phyloP scores from a whole-genome alignment of 2,329 filamentous ascomycete species.

The Stagonosporopsis tanaceti region DNA sequence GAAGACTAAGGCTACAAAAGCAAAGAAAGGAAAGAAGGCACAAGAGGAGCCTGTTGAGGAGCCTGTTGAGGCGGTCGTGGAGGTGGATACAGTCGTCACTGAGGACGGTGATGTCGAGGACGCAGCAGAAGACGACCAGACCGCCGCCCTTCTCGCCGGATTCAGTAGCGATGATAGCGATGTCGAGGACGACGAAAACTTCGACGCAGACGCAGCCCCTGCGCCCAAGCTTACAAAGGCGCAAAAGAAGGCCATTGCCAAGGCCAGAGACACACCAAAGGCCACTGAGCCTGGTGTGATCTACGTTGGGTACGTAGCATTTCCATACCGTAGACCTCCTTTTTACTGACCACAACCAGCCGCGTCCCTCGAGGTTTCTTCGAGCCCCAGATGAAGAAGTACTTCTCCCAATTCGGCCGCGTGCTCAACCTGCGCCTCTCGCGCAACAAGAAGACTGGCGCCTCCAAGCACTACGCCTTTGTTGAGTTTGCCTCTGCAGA shows the following conservation, averaged over 20 bases:
- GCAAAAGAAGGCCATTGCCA: slow-evolving; percentile 55
- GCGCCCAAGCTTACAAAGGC: slow-evolving; percentile 39
- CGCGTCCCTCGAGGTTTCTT: slow-evolving; percentile 96
- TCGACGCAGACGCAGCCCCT: slow-evolving; percentile 51
- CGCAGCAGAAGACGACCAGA: slow-evolving; percentile 55
- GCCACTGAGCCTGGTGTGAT: slow-evolving; percentile 75
- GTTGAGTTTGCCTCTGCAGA: slow-evolving; percentile 81
- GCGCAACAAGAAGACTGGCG: slow-evolving; percentile 89
- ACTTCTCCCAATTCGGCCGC: slow-evolving; percentile 91
- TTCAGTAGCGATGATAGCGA: slow-evolving; percentile 57
- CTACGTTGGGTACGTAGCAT: slow-evolving; percentile 73
- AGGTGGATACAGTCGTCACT: slow-evolving; percentile 22
- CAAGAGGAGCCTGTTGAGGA: slow-evolving; percentile 32
- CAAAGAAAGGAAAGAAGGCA: slow-evolving; percentile 32
- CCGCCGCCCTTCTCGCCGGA: slow-evolving; percentile 59
- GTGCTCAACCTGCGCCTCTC: slow-evolving; percentile 83
- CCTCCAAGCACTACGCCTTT: slow-evolving; percentile 93
- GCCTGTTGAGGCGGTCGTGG: slow-evolving; percentile 29
- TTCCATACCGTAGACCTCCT: neutral
- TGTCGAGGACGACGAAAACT: slow-evolving; percentile 43
- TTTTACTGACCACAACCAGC: slow-evolving; percentile 43
- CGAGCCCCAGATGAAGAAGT: slow-evolving; percentile 91
- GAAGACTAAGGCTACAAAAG: slow-evolving; percentile 32
- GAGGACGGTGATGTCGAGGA: slow-evolving; percentile 28
- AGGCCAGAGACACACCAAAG: slow-evolving; percentile 60